A percentile compares a stretch with the other conserved stretches of the same genome.
Evolutionary conservation across 305 asterid genomes (phyloP).

Genomic region (Fraxinus angustifolia): DNA sequence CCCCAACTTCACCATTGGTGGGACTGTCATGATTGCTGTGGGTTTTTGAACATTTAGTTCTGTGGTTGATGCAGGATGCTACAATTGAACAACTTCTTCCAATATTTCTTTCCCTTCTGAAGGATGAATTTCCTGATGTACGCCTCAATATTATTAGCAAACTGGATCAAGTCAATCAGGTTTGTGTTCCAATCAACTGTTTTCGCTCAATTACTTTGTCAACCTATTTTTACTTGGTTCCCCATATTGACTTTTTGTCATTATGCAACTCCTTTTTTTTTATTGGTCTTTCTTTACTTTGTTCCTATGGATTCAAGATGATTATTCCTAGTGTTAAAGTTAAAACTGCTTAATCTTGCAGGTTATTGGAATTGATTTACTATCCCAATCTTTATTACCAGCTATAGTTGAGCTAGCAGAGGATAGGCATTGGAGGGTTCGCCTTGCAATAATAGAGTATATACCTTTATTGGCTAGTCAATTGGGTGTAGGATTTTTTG

Average conservation of each 20-base stretch:
- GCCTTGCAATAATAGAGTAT: slow-evolving; percentile 90
- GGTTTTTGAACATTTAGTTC: slow-evolving; percentile 3
- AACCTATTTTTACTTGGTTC: neutral
- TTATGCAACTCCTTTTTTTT: slow-evolving; percentile 1
- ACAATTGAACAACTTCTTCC: slow-evolving; percentile 94
- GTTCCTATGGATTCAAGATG: neutral
- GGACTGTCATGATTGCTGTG: neutral
- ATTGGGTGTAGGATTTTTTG: slow-evolving; percentile 82
- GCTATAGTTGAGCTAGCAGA: slow-evolving; percentile 93
- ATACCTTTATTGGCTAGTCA: slow-evolving; percentile 92
- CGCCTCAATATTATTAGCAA: slow-evolving; percentile 88
- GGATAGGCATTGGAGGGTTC: slow-evolving; percentile 93
- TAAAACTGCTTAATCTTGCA: slow-evolving; percentile 23
- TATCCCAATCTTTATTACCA: slow-evolving; percentile 80
- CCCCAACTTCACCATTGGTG: neutral
- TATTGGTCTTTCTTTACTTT: slow-evolving; percentile 10
- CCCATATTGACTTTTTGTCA: neutral
- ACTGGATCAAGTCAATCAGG: slow-evolving; percentile 91
- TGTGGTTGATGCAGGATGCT: slow-evolving; percentile 61
- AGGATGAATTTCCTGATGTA: slow-evolving; percentile 91
- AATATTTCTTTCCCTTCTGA: slow-evolving; percentile 80
- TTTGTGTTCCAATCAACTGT: slow-evolving; percentile 15
- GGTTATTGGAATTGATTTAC: slow-evolving; percentile 88
- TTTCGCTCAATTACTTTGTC: neutral
- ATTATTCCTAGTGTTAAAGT: neutral